phyloP scores from a whole-genome alignment of 2,329 filamentous ascomycete genomes.

The Penicillium psychrosexuale region DNA sequence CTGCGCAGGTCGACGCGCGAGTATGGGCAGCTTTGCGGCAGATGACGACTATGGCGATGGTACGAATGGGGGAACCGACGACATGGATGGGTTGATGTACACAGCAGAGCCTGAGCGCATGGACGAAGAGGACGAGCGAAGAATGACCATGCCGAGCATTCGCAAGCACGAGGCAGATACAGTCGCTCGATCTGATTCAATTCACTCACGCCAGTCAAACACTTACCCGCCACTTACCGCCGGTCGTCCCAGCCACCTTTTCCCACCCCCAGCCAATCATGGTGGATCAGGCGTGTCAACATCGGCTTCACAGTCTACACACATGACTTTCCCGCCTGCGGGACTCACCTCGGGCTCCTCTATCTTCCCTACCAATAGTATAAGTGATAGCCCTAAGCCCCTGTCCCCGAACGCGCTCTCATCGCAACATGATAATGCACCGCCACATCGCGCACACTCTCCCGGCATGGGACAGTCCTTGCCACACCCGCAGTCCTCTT shows the following conservation, averaged over 20 bases:
- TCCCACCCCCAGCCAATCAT: constrained; percentile 60
- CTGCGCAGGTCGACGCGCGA: constrained; percentile 85
- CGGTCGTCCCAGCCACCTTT: constrained; percentile 54
- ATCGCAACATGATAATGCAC: constrained; percentile 39
- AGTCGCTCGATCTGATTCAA: constrained; percentile 43
- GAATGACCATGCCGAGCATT: constrained; percentile 62
- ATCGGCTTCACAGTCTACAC: constrained; percentile 48
- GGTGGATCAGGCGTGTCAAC: constrained; percentile 55
- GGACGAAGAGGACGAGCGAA: constrained; percentile 50
- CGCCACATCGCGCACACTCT: constrained; percentile 43
- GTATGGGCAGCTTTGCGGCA: constrained; percentile 75
- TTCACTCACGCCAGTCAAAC: constrained; percentile 65
- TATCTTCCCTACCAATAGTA: constrained; percentile 67
- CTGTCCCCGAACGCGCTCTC: constrained; percentile 51
- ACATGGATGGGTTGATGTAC: constrained; percentile 64
- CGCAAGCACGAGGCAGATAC: constrained; percentile 66
- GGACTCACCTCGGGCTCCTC: constrained; percentile 47
- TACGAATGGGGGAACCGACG: constrained; percentile 48
- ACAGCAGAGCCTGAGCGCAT: constrained; percentile 47
- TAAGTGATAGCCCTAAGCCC: constrained; percentile 86
- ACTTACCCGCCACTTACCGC: constrained; percentile 73
- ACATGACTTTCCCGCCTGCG: constrained; percentile 40
- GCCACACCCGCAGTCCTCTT: constrained; percentile 36
- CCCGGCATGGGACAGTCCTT: constrained; percentile 44
- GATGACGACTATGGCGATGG: constrained; percentile 64